Conservation (phyloP, 2,329 filamentous ascomycete species). For the Graphium sp. region DNA sequence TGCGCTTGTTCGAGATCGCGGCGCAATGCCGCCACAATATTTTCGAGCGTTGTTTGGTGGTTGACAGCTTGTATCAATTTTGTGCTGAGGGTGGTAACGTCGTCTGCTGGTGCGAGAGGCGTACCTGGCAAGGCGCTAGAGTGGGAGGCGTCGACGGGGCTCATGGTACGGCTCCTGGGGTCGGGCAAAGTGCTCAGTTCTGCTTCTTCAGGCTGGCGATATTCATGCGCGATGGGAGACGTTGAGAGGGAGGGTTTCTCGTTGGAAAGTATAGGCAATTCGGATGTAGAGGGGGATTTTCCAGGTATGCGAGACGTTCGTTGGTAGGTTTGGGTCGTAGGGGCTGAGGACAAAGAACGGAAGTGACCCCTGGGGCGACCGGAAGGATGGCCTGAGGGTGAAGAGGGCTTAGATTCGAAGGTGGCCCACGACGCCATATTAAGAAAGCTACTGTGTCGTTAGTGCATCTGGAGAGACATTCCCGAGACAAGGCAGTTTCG, state of each 20-base stretch:
- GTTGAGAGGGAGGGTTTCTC: slow-evolving; percentile 15
- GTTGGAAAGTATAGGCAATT: slow-evolving; percentile 18
- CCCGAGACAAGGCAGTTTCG: too few relatives aligned
- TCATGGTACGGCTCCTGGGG: slow-evolving; percentile 36
- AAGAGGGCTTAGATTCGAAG: slow-evolving; percentile 1
- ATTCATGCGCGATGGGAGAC: slow-evolving; percentile 16
- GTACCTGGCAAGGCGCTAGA: slow-evolving; percentile 14
- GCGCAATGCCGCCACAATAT: slow-evolving; percentile 65
- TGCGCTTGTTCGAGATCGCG: slow-evolving; percentile 66
- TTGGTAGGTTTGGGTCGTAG: slow-evolving; percentile 20
- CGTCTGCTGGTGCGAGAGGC: slow-evolving; percentile 43
- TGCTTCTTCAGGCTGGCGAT: slow-evolving; percentile 27
- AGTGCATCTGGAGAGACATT: too few relatives aligned
- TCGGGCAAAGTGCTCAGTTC: slow-evolving; percentile 56
- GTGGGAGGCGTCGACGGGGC: slow-evolving; percentile 20
- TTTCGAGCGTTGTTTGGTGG: slow-evolving; percentile 81
- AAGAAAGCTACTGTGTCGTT: slow-evolving; percentile 8
- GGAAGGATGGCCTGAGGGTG: slow-evolving; percentile 12
- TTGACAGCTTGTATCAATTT: slow-evolving; percentile 98
- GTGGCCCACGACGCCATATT: slow-evolving; percentile 2
- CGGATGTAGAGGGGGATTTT: slow-evolving; percentile 18
- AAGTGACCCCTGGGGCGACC: slow-evolving; percentile 27
- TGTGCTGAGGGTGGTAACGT: slow-evolving; percentile 80
- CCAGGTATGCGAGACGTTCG: slow-evolving; percentile 18
- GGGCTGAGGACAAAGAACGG: slow-evolving; percentile 34